Evolutionary conservation across 768 basidiomycete species (phyloP), one percentile per base, ranked within the genome.

Genomic region (Termitomyces sp.): DNA sequence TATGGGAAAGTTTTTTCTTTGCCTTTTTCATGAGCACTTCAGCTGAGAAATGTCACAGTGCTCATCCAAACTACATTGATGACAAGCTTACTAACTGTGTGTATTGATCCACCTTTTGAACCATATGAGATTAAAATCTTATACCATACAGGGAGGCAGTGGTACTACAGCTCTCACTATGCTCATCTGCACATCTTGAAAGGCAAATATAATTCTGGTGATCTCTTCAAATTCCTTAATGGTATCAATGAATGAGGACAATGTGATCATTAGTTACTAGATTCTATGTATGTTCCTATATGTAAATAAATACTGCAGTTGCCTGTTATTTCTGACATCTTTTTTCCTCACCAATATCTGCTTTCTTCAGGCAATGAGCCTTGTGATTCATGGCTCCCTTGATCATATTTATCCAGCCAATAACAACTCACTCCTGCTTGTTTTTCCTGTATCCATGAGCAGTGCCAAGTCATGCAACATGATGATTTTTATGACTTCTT

Each of bases 21-120:
- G 24, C 20, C n/a, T 11, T 41, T 35, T 18, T 5, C 20, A 11
- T 33, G 10, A 35, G 11, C 30, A 2, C 9, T 24, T 11, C 6
- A 54, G 33, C 33, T 54, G 14, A 46, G 5, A 6, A 1, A 44
- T 45, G n/a, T 41, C 45, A 33, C 32, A 54, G 53, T 3, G 69
- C 71, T 43, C 76, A 78, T 60, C 56, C 69, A 4, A 76, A 77
- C 61, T 78, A 78, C 59, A 66, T 74, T 26, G 77, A 78, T 46
- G 65, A 72, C 54, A 60, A 60, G 47, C 62, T 73, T 32, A 52
- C 58, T 46, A 59, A 75, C 63, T 70, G 74, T 77, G 54, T 52
- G 67, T 53, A 33, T 50, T 35, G 16, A 52, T 8, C n/a, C 18
- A 26, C 8, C n/a, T n/a, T n/a, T 52, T 10, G 2, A 30, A 38